A percentile compares a stretch with the other conserved stretches of the same genome.
These are phyloP conservation scores for Harringtonia aguacate DNA, from an alignment of 2,329 filamentous ascomycete genomes.

Conservation along the genomic window DNA sequence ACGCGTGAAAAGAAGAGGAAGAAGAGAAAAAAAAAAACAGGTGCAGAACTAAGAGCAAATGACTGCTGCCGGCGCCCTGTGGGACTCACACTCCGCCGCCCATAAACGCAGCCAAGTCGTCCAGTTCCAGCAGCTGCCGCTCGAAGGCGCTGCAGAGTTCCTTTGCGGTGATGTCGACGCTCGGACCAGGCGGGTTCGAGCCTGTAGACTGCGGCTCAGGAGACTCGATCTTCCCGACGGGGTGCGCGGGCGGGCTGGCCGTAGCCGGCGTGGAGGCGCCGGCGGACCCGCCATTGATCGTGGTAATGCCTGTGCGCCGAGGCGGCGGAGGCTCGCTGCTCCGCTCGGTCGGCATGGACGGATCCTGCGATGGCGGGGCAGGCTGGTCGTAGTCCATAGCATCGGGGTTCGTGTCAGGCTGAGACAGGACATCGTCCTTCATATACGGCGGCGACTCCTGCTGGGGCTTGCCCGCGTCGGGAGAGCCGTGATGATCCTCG, in stretches of 20 bases:
- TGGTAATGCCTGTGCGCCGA: conserved; percentile 43
- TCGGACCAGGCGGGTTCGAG: conserved; percentile 15
- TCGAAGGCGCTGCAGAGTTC: conserved; percentile 50
- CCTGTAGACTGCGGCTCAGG: conserved; percentile 18
- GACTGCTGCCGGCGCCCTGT: too few species aligned
- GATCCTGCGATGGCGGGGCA: conserved; percentile 20
- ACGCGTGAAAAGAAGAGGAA: not conserved
- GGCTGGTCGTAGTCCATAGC: conserved; percentile 47
- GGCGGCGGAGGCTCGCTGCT: conserved; percentile 42
- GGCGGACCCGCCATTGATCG: conserved; percentile 46
- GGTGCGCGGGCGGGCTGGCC: conserved; percentile 26
- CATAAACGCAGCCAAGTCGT: conserved; percentile 53
- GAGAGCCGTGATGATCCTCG: conserved; percentile 18
- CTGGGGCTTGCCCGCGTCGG: conserved; percentile 23
- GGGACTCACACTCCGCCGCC: conserved; percentile 42
- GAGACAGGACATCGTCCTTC: conserved; percentile 46
- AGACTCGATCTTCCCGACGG: conserved; percentile 20
- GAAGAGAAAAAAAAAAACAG: not conserved
- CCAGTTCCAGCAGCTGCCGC: conserved; percentile 47
- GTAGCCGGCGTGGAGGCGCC: conserved; percentile 35
- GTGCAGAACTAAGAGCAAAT: not conserved
- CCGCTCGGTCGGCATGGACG: conserved; percentile 29
- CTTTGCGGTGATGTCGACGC: conserved; percentile 44
- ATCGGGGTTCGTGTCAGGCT: conserved; percentile 43
- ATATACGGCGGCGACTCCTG: conserved; percentile 27